Conservation (phyloP, 2,329 filamentous ascomycete genomes). For the Aspergillus udagawae region DNA sequence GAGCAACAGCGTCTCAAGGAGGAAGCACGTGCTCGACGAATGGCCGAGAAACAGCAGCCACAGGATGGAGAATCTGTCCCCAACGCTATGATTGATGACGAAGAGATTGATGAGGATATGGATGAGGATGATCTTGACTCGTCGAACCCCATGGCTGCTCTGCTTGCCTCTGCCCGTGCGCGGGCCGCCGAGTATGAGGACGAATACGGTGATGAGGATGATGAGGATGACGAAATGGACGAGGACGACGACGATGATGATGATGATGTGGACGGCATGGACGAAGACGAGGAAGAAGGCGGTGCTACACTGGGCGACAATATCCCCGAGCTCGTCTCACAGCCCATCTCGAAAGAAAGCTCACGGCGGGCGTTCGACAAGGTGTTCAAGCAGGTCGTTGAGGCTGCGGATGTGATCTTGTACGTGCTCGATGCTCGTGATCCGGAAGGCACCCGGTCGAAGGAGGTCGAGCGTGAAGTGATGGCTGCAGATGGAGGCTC, state of each 20-base stretch:
- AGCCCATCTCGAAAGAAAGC: slow-evolving; percentile 46
- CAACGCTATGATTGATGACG: slow-evolving; percentile 38
- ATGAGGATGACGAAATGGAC: slow-evolving; percentile 48
- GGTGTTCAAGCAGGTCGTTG: slow-evolving; percentile 89
- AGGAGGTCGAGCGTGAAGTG: slow-evolving; percentile 83
- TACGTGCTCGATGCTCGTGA: slow-evolving; percentile 93
- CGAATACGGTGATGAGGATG: slow-evolving; percentile 48
- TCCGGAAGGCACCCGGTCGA: slow-evolving; percentile 83
- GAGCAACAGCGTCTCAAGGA: slow-evolving; percentile 69
- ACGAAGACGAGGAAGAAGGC: slow-evolving; percentile 52
- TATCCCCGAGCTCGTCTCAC: slow-evolving; percentile 44
- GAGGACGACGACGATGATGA: slow-evolving; percentile 50
- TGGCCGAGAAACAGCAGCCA: slow-evolving; percentile 36
- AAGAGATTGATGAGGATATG: slow-evolving; percentile 56
- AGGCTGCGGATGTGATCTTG: slow-evolving; percentile 82
- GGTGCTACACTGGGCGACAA: slow-evolving; percentile 47
- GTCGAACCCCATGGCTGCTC: slow-evolving; percentile 48
- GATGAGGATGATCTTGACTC: slow-evolving; percentile 47
- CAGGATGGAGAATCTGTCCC: slow-evolving; percentile 29
- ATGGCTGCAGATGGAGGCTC: slow-evolving; percentile 80
- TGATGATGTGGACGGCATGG: slow-evolving; percentile 57
- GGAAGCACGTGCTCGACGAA: slow-evolving; percentile 50
- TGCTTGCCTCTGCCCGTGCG: slow-evolving; percentile 44
- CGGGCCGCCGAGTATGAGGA: slow-evolving; percentile 44
- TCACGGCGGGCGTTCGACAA: slow-evolving; percentile 91